phyloP scores from a whole-genome alignment of 108 stramenopile species.

The Nitzschia sp. region DNA sequence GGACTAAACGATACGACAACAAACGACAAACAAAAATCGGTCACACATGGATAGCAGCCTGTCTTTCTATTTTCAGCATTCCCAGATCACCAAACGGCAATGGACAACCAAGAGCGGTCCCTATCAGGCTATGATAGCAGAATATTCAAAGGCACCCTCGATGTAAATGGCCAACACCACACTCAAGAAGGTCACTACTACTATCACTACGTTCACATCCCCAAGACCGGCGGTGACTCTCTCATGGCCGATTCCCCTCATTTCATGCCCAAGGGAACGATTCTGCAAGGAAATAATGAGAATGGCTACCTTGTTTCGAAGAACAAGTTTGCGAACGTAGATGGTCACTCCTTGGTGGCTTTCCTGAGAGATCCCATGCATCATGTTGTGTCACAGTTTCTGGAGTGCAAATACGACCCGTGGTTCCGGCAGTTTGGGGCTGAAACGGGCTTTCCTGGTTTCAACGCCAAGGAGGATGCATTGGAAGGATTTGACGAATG shows the following conservation, averaged over 20 bases:
- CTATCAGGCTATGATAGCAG: not conserved
- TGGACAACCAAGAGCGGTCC: not conserved
- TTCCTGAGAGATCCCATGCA: conserved; percentile 12
- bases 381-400: conserved; percentile 22
- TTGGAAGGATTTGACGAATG: conserved; percentile 7
- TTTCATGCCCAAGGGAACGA: not conserved
- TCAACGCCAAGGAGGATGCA: not conserved
- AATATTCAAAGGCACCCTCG: not conserved
- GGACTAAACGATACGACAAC: too few species aligned
- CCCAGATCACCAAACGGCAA: too few species aligned
- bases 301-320: not conserved
- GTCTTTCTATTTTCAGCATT: too few species aligned
- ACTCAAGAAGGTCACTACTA: not conserved
- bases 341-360: not conserved
- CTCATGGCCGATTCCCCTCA: conserved; percentile 11
- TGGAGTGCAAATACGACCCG: conserved; percentile 25
- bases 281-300: conserved; percentile 15
- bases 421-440: not conserved
- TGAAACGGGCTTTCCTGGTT: not conserved
- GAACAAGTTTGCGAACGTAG: not conserved
- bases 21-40: too few species aligned
- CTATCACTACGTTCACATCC: conserved; percentile 15
- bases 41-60: too few species aligned
- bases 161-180: not conserved
- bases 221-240: conserved; percentile 19